A percentile compares a stretch with the other conserved stretches of the same genome.
These are phyloP conservation scores for Boletellus sp. DNA, from an alignment of 768 basidiomycete genomes.

Conservation along the genomic window DNA sequence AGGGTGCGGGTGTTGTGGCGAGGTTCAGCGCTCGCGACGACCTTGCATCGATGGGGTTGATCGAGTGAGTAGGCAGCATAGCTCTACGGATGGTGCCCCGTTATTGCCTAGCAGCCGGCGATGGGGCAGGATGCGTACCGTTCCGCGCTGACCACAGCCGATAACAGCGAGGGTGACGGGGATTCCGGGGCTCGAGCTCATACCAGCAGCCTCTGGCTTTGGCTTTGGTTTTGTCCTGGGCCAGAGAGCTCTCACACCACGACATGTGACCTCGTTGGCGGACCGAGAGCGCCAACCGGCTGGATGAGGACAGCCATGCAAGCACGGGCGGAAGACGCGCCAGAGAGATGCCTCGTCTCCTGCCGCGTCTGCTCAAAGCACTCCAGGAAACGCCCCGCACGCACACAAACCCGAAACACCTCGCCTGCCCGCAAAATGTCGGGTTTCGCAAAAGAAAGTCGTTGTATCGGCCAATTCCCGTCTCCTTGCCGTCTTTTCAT, in stretches of 20 bases:
- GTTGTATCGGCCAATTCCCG: constrained; percentile 33
- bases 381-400: constrained; percentile 31
- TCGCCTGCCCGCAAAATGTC: constrained; percentile 9
- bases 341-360: constrained; percentile 64
- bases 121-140: constrained; percentile 38
- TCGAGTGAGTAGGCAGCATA: constrained; percentile 63
- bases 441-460: constrained; percentile 27
- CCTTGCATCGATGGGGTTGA: constrained; percentile 61
- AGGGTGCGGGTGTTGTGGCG: constrained; percentile 57
- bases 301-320: too few species aligned
- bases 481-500: constrained; percentile 41
- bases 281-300: background rate
- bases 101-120: background rate
- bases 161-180: constrained; percentile 73
- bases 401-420: constrained; percentile 7
- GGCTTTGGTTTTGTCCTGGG: constrained; percentile 23
- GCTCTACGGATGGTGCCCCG: constrained; percentile 35
- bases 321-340: background rate
- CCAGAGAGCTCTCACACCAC: constrained; percentile 28
- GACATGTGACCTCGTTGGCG: constrained; percentile 19
- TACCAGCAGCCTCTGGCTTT: constrained; percentile 11
- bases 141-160: constrained; percentile 82
- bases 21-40: constrained; percentile 86
- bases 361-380: constrained; percentile 57
- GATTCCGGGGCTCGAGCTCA: constrained; percentile 8